These are phyloP conservation scores for Candida smagusa DNA, from an alignment of 1,139 yeast species.

Conservation along the genomic window DNA sequence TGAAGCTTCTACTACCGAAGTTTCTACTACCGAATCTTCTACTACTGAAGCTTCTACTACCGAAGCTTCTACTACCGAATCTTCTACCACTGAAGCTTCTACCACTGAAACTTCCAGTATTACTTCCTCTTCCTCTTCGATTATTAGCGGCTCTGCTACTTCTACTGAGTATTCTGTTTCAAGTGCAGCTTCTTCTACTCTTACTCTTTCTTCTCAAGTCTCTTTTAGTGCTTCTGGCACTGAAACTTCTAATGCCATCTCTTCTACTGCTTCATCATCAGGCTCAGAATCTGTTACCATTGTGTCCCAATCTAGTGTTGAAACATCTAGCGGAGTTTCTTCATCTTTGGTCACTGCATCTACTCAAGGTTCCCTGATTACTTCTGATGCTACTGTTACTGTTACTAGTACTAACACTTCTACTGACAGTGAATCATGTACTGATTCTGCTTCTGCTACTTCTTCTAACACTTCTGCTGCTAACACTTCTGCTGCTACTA, in stretches of 20 bases:
- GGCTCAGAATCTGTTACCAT: slow-evolving; percentile 5
- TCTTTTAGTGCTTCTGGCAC: slow-evolving; percentile 1
- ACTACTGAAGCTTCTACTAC: not conserved
- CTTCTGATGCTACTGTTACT: slow-evolving; percentile 8
- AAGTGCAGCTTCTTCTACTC: not conserved
- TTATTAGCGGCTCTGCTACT: not conserved
- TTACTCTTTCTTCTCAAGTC: not conserved
- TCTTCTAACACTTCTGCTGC: slow-evolving; percentile 8
- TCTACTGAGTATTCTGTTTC: not conserved
- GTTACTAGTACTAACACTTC: slow-evolving; percentile 10
- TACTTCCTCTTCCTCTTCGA: not conserved
- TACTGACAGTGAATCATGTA: slow-evolving; percentile 5
- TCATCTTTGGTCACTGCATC: slow-evolving; percentile 9
- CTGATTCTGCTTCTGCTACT: slow-evolving; percentile 8
- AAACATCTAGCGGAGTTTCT: slow-evolving; percentile 1
- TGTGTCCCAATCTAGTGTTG: slow-evolving; percentile 11
- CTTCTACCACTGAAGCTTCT: not conserved
- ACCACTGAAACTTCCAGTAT: not conserved
- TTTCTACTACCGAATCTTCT: not conserved
- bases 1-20: not conserved
- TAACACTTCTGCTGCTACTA: slow-evolving; percentile 12
- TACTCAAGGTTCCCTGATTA: slow-evolving; percentile 10
- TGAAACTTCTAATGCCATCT: slow-evolving; percentile 12
- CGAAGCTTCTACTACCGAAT: not conserved
- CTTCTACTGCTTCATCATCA: slow-evolving; percentile 13